Evolutionary conservation across 140 eudicot species (phyloP).

Genomic region (Erigeron philadelphicus): DNA sequence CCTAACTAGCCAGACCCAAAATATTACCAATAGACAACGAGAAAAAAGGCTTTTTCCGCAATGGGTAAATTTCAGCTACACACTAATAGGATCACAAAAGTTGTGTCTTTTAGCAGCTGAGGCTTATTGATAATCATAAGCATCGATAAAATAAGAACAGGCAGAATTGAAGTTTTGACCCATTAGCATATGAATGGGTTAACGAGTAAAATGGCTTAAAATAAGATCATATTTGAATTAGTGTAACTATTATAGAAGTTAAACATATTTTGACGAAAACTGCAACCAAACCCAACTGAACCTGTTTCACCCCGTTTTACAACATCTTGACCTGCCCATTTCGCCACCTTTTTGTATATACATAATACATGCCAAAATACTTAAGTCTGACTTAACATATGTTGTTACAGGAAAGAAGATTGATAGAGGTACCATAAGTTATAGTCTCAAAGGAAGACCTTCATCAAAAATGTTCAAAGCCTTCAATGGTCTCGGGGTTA

Average conservation of each 20-base stretch:
- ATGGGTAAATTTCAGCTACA: not conserved
- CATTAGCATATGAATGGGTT: too few relatives aligned
- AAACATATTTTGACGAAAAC: too few relatives aligned
- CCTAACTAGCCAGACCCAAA: not conserved
- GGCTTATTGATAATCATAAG: not conserved
- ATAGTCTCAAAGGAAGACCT: constrained; percentile 46
- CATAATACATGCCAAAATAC: not conserved
- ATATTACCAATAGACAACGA: not conserved
- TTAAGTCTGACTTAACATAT: not conserved
- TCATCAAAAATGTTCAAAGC: constrained; percentile 46
- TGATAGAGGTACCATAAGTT: constrained; percentile 37
- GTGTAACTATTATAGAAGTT: too few relatives aligned
- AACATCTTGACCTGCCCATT: too few relatives aligned
- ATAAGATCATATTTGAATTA: too few relatives aligned
- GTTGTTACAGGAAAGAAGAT: constrained; percentile 40
- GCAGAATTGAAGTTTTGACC: too few relatives aligned
- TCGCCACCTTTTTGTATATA: too few relatives aligned
- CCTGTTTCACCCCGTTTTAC: too few relatives aligned
- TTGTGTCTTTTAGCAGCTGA: not conserved
- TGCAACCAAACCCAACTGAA: too few relatives aligned
- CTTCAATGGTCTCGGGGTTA: constrained; percentile 49
- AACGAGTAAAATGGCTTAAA: too few relatives aligned
- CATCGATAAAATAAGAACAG: not conserved
- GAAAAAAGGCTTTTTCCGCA: too few relatives aligned
- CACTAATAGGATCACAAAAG: not conserved